phyloP scores from a whole-genome alignment of 2,329 filamentous ascomycete genomes.

The Catunica adiposa region DNA sequence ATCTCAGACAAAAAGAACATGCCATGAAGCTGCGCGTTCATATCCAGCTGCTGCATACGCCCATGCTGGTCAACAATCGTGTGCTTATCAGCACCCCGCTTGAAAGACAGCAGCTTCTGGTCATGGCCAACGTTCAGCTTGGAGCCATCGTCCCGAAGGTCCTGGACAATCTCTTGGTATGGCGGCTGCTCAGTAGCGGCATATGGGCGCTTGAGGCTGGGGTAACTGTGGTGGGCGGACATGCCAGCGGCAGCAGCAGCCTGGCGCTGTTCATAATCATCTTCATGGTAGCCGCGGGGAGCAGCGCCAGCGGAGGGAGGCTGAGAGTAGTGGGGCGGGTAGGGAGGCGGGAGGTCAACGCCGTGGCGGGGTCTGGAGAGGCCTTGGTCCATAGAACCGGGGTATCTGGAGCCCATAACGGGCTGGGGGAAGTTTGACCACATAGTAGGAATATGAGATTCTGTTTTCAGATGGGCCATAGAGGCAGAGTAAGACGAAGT shows the following conservation, averaged over 20 bases:
- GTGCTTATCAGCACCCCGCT: slow-evolving; percentile 40
- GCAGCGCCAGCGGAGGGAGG: slow-evolving; percentile 3
- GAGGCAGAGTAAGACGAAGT: slow-evolving; percentile 13
- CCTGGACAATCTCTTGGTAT: slow-evolving; percentile 45
- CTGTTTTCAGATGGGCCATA: slow-evolving; percentile 47
- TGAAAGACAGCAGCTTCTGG: slow-evolving; percentile 44
- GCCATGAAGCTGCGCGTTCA: slow-evolving; percentile 62
- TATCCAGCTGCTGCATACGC: slow-evolving; percentile 42
- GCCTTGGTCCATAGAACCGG: slow-evolving; percentile 31
- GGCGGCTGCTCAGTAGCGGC: slow-evolving; percentile 33
- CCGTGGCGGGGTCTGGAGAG: slow-evolving; percentile 24
- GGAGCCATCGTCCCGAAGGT: slow-evolving; percentile 40
- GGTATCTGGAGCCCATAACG: slow-evolving; percentile 32
- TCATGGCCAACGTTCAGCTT: slow-evolving; percentile 42
- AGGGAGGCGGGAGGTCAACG: slow-evolving; percentile 26
- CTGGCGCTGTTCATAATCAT: slow-evolving; percentile 39
- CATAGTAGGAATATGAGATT: slow-evolving; percentile 38
- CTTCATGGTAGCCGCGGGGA: slow-evolving; percentile 16
- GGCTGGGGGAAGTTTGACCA: slow-evolving; percentile 44
- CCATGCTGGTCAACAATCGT: slow-evolving; percentile 44
- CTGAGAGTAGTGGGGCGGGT: slow-evolving; percentile 31
- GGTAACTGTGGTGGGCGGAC: slow-evolving; percentile 32
- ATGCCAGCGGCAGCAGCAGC: slow-evolving; percentile 29
- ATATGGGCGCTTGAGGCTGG: slow-evolving; percentile 40
- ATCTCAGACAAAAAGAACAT: slow-evolving; percentile 82